Evolutionary conservation across 305 asterid genomes (phyloP).

Genomic region (Solanum hybrid): DNA sequence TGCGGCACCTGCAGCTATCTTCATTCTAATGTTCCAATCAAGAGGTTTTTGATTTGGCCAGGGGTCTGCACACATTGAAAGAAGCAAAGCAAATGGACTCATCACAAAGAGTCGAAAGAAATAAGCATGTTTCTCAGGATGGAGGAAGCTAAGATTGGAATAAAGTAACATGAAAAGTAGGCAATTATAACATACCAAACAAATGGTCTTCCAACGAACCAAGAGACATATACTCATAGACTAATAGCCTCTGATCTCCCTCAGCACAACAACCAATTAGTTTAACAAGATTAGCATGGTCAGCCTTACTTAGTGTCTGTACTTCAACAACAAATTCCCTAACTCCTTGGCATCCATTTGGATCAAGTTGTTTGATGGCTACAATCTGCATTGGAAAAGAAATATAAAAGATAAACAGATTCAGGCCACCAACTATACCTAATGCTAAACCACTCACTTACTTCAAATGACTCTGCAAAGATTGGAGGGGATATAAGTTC

Average conservation of each 20-base stretch:
- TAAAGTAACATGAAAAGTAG: not conserved
- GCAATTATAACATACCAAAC: constrained; percentile 34
- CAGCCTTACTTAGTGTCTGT: constrained; percentile 43
- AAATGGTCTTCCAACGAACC: constrained; percentile 85
- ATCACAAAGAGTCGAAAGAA: not conserved
- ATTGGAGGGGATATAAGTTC: not conserved
- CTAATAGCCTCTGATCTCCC: constrained; percentile 67
- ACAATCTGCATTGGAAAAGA: constrained; percentile 34
- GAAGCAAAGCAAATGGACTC: not conserved
- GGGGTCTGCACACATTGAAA: constrained; percentile 23
- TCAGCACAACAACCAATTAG: constrained; percentile 73
- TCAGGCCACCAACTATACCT: not conserved
- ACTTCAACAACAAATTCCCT: constrained; percentile 75
- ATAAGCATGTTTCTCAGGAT: not conserved
- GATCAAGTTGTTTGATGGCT: constrained; percentile 77
- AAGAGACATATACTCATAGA: constrained; percentile 73
- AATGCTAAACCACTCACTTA: not conserved
- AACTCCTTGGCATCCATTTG: constrained; percentile 63
- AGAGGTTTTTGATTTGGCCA: constrained; percentile 25
- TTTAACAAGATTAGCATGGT: constrained; percentile 73
- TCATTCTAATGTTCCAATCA: constrained; percentile 80
- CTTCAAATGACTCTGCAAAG: not conserved
- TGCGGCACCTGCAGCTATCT: constrained; percentile 86
- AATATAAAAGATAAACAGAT: not conserved
- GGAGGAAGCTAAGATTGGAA: not conserved